phyloP scores from a whole-genome alignment of 176 grass and related monocot genomes.

The Eragrostis curvula region DNA sequence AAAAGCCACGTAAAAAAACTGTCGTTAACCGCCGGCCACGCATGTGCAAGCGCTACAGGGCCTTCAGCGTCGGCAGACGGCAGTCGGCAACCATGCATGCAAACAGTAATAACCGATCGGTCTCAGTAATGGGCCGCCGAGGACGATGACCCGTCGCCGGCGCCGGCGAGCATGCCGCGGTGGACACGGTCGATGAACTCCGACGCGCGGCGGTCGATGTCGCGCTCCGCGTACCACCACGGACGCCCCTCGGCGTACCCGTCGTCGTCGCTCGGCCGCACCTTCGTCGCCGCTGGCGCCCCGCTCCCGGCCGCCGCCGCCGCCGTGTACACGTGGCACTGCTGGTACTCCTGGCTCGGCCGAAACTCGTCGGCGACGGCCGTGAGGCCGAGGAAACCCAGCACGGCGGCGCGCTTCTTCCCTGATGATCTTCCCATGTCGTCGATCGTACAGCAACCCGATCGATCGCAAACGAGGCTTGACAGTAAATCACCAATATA shows the following conservation, averaged over 20 bases:
- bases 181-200: slow-evolving; percentile 43
- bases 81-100: background rate
- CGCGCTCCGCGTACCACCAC: background rate
- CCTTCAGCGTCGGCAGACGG: background rate
- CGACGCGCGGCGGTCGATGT: slow-evolving; percentile 26
- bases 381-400: background rate
- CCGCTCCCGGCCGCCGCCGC: no score
- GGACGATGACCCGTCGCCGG: background rate
- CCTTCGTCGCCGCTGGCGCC: background rate
- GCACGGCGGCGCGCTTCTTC: slow-evolving; percentile 8
- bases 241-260: no score
- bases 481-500: no score
- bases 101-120: background rate
- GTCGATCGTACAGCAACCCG: no score
- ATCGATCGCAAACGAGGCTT: no score
- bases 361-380: no score
- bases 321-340: no score
- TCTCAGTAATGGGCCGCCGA: background rate
- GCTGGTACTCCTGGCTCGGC: no score
- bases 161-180: background rate
- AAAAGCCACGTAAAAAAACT: background rate
- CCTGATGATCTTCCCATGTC: background rate
- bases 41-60: background rate
- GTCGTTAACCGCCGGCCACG: slow-evolving; percentile 10
- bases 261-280: background rate